A percentile compares a stretch with the other conserved stretches of the same genome.
Evolutionary conservation across 1,284 basidiomycete species (phyloP).

Genomic region (Leccinum griseonigrum): DNA sequence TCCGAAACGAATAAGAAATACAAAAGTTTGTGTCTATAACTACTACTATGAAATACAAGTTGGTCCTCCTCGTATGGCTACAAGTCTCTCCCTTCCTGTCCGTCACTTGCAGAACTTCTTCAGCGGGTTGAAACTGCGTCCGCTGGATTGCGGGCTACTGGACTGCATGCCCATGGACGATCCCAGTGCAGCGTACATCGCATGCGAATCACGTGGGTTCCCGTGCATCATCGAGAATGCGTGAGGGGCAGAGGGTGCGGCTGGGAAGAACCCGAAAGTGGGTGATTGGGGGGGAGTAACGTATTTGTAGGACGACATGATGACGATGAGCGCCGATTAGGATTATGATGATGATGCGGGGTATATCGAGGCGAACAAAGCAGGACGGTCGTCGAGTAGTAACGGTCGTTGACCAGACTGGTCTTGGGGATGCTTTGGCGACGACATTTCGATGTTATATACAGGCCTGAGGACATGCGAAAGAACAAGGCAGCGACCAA

Average conservation of each 20-base stretch:
- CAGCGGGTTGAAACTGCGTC: conserved; percentile 24
- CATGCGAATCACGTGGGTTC: conserved; percentile 63
- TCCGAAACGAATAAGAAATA: conserved; percentile 16
- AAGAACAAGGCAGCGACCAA: conserved; percentile 25
- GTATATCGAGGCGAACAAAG: conserved; percentile 9
- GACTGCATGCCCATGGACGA: conserved; percentile 31
- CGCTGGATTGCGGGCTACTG: conserved; percentile 20
- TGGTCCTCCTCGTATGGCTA: no score
- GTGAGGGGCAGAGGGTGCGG: conserved; percentile 55
- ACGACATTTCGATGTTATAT: conserved; percentile 24
- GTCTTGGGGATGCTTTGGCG: conserved; percentile 10
- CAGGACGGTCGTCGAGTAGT: conserved; percentile 10
- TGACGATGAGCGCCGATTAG: conserved; percentile 15
- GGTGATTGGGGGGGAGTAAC: conserved; percentile 44
- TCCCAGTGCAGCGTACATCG: conserved; percentile 61
- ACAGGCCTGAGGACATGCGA: neutral
- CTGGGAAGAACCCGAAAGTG: conserved; percentile 61
- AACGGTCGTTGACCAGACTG: conserved; percentile 13
- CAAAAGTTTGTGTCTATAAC: neutral
- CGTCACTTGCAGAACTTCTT: conserved; percentile 29
- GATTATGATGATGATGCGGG: neutral
- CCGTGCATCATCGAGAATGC: conserved; percentile 63
- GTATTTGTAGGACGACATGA: conserved; percentile 46
- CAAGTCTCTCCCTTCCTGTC: no score
- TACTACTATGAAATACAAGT: neutral